These are phyloP conservation scores for Phytomonas francai DNA, from an alignment of 208 protist species.

Conservation along the genomic window DNA sequence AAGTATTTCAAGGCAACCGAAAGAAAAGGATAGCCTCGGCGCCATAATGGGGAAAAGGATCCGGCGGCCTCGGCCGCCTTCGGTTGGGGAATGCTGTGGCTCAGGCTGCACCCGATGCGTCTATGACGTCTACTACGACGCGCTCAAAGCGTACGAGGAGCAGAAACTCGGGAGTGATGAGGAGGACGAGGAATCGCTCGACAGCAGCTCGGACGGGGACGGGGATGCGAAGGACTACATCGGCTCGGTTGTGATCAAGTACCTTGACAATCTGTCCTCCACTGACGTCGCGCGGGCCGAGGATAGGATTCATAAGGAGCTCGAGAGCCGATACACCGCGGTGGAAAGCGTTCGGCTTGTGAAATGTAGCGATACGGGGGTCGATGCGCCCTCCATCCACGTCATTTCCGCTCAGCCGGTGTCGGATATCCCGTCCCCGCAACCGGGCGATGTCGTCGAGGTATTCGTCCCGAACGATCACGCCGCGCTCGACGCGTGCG, in stretches of 20 bases:
- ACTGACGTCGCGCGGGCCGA: neutral
- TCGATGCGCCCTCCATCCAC: constrained; percentile 16
- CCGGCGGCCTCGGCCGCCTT: constrained; percentile 55
- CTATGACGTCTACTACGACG: constrained; percentile 86
- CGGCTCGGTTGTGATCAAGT: constrained; percentile 60
- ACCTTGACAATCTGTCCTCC: constrained; percentile 1
- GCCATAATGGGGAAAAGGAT: constrained; percentile 8
- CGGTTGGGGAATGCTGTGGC: constrained; percentile 75
- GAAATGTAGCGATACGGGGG: constrained; percentile 8
- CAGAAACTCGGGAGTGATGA: constrained; percentile 9
- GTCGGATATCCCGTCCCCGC: constrained; percentile 5
- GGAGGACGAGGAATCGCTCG: constrained; percentile 20
- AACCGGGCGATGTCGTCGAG: constrained; percentile 71
- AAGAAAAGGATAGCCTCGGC: neutral
- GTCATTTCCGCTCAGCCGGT: constrained; percentile 17
- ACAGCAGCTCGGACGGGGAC: constrained; percentile 13
- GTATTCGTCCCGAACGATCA: constrained; percentile 58
- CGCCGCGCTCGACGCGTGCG: constrained; percentile 20
- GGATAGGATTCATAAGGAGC: constrained; percentile 12
- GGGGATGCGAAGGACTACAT: constrained; percentile 11
- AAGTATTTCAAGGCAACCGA: neutral
- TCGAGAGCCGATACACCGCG: constrained; percentile 13
- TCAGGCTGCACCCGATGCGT: constrained; percentile 83
- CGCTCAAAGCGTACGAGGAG: constrained; percentile 46
- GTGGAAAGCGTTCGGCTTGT: constrained; percentile 13